Percentiles rank a stretch among this genome's conserved stretches.
These are phyloP conservation scores for Penicillium pulvis DNA, from an alignment of 495 filamentous ascomycete species.

Conservation along the genomic window DNA sequence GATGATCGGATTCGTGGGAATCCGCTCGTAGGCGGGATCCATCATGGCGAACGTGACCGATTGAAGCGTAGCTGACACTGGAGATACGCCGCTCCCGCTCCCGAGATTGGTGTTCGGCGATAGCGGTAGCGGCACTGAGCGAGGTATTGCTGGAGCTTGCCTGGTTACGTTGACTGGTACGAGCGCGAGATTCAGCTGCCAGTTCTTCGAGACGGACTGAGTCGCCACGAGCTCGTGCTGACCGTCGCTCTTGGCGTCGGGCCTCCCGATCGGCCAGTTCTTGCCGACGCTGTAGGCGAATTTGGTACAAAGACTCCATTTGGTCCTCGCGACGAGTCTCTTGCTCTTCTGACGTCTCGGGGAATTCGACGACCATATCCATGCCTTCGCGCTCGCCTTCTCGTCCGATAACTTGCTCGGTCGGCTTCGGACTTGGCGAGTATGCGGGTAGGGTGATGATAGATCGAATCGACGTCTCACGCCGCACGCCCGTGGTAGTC, in stretches of 20 bases:
- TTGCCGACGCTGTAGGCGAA: slow-evolving; percentile 74
- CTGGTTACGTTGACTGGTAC: slow-evolving; percentile 27
- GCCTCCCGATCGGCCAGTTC: slow-evolving; percentile 79
- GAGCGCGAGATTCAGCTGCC: slow-evolving; percentile 39
- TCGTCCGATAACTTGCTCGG: slow-evolving; percentile 82
- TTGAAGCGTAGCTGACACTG: slow-evolving; percentile 80
- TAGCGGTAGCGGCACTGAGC: slow-evolving; percentile 31
- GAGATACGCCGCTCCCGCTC: slow-evolving; percentile 75
- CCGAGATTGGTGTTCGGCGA: slow-evolving; percentile 68
- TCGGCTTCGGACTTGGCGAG: slow-evolving; percentile 63
- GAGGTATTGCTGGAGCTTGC: slow-evolving; percentile 35
- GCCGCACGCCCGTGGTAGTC: slow-evolving; percentile 56
- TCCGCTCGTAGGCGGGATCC: slow-evolving; percentile 82
- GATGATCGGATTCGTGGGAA: slow-evolving; percentile 73
- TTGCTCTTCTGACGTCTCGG: slow-evolving; percentile 71
- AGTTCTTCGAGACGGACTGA: slow-evolving; percentile 61
- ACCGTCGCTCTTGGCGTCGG: slow-evolving; percentile 61
- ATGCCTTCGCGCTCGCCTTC: slow-evolving; percentile 93
- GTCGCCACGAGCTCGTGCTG: slow-evolving; percentile 73
- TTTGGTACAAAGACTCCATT: slow-evolving; percentile 91
- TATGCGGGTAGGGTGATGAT: slow-evolving; percentile 92
- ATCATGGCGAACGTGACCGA: slow-evolving; percentile 87
- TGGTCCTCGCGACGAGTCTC: slow-evolving; percentile 84
- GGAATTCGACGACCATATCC: slow-evolving; percentile 85
- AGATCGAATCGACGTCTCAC: slow-evolving; percentile 84